These are phyloP conservation scores for Angomonas ambiguus DNA, from an alignment of 208 protist species.

Conservation along the genomic window DNA sequence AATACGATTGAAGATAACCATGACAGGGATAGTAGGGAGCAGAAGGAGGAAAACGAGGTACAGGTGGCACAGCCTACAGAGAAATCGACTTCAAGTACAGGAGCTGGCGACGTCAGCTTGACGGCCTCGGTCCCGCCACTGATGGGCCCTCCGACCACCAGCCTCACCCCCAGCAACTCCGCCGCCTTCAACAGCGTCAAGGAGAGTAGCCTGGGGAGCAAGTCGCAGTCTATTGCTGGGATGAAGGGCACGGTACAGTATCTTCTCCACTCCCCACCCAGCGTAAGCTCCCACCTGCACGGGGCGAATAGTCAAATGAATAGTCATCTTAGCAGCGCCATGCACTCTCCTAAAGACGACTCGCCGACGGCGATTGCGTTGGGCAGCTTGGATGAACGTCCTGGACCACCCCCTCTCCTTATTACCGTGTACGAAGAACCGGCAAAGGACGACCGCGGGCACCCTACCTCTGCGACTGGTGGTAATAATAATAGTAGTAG, in stretches of 20 bases:
- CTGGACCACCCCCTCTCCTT: no score
- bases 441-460: no score
- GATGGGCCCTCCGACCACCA: neutral
- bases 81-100: no score
- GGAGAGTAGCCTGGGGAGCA: neutral
- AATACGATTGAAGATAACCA: neutral
- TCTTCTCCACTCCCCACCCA: neutral
- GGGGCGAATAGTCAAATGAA: neutral
- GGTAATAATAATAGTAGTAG: neutral
- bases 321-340: neutral
- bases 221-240: neutral
- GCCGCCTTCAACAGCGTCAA: neutral
- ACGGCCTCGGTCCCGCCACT: neutral
- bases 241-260: conserved; percentile 1
- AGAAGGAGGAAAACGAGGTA: neutral
- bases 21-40: neutral
- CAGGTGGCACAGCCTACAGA: neutral
- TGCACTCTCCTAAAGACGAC: neutral
- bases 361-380: neutral
- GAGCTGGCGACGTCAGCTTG: neutral
- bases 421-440: no score
- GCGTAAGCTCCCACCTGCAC: neutral
- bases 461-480: neutral
- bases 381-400: no score
- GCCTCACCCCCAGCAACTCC: neutral